phyloP scores from a whole-genome alignment of 805 yeast species.

The Debaryomyces castellii region DNA sequence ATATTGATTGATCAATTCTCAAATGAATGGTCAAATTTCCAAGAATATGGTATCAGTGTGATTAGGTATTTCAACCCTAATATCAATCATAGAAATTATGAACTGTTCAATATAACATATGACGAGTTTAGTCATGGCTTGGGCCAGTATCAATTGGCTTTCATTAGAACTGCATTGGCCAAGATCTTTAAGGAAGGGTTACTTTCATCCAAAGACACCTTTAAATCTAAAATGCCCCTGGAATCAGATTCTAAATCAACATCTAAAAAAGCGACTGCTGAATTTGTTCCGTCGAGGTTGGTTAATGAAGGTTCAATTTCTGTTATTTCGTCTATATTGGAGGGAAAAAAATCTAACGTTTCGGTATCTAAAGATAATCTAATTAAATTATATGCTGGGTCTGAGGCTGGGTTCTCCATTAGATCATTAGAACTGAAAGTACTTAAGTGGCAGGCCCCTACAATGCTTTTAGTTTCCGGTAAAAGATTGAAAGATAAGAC shows the following conservation, averaged over 20 bases:
- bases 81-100: conserved; percentile 22
- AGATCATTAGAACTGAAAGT: conserved; percentile 80
- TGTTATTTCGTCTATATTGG: conserved; percentile 33
- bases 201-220: background rate
- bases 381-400: conserved; percentile 66
- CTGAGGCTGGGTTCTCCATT: conserved; percentile 83
- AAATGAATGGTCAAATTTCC: conserved; percentile 43
- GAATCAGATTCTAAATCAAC: background rate
- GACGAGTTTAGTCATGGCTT: conserved; percentile 16
- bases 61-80: conserved; percentile 48
- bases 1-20: conserved; percentile 18
- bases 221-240: background rate
- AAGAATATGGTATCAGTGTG: conserved; percentile 42
- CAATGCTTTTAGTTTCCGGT: conserved; percentile 71
- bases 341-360: conserved; percentile 19
- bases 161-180: conserved; percentile 16
- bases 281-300: conserved; percentile 32
- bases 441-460: conserved; percentile 89
- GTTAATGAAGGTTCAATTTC: conserved; percentile 42
- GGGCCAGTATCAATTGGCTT: conserved; percentile 13
- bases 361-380: conserved; percentile 47
- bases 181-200: conserved; percentile 33
- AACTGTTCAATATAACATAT: conserved; percentile 13
- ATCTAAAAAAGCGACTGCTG: background rate
- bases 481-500: conserved; percentile 42